Evolutionary conservation across 2,329 filamentous ascomycete species (phyloP).

Genomic region (Trichophyton rubrum): DNA sequence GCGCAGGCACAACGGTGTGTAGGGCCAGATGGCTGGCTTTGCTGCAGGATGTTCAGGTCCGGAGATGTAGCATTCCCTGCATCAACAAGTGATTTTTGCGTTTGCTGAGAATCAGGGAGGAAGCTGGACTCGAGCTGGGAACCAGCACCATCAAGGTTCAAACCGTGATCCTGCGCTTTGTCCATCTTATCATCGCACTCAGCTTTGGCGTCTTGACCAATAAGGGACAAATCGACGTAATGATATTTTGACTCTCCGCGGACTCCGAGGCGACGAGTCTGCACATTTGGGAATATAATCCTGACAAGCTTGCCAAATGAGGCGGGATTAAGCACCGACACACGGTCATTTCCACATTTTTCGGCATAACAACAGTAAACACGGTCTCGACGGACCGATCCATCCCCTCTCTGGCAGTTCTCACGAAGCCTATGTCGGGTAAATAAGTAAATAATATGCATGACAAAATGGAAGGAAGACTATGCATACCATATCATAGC

Average conservation of each 20-base stretch:
- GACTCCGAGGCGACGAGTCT: slow-evolving; percentile 81
- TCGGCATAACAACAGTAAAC: slow-evolving; percentile 95
- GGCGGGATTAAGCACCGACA: slow-evolving; percentile 88
- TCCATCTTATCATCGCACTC: slow-evolving; percentile 1
- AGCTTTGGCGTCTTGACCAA: slow-evolving; percentile 32
- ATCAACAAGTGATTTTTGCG: neutral
- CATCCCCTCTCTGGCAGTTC: slow-evolving; percentile 35
- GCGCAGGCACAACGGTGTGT: neutral
- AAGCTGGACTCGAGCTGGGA: neutral
- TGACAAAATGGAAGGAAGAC: neutral
- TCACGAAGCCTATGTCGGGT: slow-evolving; percentile 31
- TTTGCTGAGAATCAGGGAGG: neutral
- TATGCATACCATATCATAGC: slow-evolving; percentile 39
- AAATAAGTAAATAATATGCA: neutral
- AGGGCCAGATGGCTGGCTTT: neutral
- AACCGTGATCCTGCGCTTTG: neutral
- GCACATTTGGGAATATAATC: slow-evolving; percentile 88
- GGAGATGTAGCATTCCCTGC: neutral
- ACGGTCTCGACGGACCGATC: slow-evolving; percentile 76
- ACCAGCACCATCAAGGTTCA: neutral
- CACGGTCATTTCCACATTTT: slow-evolving; percentile 80
- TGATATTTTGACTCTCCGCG: slow-evolving; percentile 98
- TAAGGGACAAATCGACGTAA: slow-evolving; percentile 48
- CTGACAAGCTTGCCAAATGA: slow-evolving; percentile 96
- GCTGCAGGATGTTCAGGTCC: neutral